Base-by-base conservation (phyloP, 2,329 filamentous ascomycete species). In the Talaromyces sp. region DNA sequence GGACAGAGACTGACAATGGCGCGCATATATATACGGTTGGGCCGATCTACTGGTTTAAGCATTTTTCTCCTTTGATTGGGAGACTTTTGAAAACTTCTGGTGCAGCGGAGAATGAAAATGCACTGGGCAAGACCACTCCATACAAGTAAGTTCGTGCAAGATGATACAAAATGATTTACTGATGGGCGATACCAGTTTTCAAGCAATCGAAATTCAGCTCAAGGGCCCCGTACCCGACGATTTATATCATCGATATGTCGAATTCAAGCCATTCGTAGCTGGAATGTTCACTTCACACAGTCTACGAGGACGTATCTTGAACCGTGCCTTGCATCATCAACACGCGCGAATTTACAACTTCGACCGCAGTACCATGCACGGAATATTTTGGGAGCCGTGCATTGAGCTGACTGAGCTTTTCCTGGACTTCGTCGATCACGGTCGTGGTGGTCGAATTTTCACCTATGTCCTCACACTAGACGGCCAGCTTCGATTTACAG, bases 381-480 rank as follows among this genome's bases (percentile, higher is more conserved):
- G 92, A 13, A 75, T 78, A 1, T 91, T 93, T 69, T 76, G 85
- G 31, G 80, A 87, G 0, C 90, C 90, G 19, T 90, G 87, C 64
- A 79, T 85, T 59, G 88, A 91, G 58, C 88, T 95, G 11, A 86
- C 92, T 0, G 81, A 90, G 22, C 88, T 93, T 69, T 96, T 98
- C 73, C 84, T 98, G 10, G 91, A 93, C 66, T 88, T 97, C 72
- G 90, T 88, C 0, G 92, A 97, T 72, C 94, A 90, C 74, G 93
- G 94, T 72, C 86, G 95, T 71, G 93, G 92, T 19, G 90, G 91
- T 1, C 88, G 93, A 13, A 87, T 96, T 65, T 97, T 95, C 74
- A 98, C 94, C 25, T 98, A 97, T 71, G 89, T 97, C 29, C 82
- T 98, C 25, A 96, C 92, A 0, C 84, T 97, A 6, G 94, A 98